A percentile compares a stretch with the other conserved stretches of the same genome.
phyloP scores from a whole-genome alignment of 257 asterid genomes.

The Nicotiana knightiana region DNA sequence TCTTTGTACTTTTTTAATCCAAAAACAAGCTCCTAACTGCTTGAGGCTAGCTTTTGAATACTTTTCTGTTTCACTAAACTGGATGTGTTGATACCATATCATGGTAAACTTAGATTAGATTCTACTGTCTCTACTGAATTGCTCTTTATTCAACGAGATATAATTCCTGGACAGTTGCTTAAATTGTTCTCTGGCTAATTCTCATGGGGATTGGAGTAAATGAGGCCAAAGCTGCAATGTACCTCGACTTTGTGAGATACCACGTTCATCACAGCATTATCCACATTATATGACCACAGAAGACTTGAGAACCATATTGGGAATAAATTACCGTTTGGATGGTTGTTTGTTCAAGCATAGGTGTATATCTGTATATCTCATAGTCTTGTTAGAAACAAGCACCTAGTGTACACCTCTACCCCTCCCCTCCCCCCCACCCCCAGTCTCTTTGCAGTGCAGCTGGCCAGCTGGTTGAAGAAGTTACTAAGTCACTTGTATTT shows the following conservation, averaged over 20 bases:
- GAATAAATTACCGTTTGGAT: background rate
- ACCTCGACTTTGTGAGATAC: background rate
- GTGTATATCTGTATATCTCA: background rate
- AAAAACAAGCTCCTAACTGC: background rate
- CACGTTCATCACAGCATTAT: background rate
- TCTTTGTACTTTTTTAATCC: background rate
- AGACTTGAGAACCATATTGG: background rate
- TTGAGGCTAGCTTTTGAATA: background rate
- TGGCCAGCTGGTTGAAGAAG: background rate
- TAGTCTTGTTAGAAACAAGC: background rate
- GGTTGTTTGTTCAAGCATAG: background rate
- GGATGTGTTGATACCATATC: background rate
- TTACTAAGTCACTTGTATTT: background rate
- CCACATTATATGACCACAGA: background rate
- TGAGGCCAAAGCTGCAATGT: background rate
- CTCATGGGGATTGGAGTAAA: background rate
- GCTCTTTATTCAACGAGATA: background rate
- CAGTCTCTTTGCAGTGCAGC: background rate
- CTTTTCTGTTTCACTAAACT: background rate
- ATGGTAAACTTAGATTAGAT: background rate
- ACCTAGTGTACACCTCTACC: background rate
- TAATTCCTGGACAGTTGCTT: background rate
- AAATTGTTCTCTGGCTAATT: background rate
- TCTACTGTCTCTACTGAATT: background rate
- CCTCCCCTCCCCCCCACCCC: background rate